Conservation (phyloP, 192 early-diverging fungal species). For the Chytriomyces hyalinus region DNA sequence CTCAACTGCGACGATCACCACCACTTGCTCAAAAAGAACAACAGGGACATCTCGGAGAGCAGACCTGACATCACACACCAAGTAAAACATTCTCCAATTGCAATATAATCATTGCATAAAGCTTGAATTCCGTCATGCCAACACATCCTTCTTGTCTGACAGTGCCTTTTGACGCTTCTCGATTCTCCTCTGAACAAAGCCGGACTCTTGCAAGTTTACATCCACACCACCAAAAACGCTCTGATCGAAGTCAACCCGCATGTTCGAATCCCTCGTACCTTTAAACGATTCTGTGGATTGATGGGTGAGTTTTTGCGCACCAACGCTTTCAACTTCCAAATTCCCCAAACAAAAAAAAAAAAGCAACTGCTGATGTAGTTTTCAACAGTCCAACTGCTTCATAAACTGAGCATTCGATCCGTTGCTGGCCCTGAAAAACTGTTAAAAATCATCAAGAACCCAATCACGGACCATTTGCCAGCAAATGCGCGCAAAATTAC, state of each 20-base stretch:
- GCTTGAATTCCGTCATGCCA: neutral
- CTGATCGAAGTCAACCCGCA: constrained; percentile 98
- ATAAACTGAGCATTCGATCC: constrained; percentile 93
- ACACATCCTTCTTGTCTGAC: neutral
- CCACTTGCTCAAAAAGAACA: constrained; percentile 83
- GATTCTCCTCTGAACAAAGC: constrained; percentile 99
- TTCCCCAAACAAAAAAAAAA: neutral
- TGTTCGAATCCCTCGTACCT: constrained; percentile 98
- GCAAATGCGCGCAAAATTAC: constrained; percentile 82
- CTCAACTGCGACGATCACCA: constrained; percentile 97
- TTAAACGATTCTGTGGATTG: constrained; percentile 96
- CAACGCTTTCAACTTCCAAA: neutral
- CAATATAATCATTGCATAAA: neutral
- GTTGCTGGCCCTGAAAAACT: constrained; percentile 91
- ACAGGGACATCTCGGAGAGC: constrained; percentile 74
- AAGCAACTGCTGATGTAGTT: neutral
- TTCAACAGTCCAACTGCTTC: constrained; percentile 87
- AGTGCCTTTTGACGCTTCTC: constrained; percentile 92
- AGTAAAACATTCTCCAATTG: constrained; percentile 44
- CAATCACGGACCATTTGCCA: constrained; percentile 94
- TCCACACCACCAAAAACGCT: constrained; percentile 92
- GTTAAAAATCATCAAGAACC: constrained; percentile 97
- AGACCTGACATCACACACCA: constrained; percentile 95
- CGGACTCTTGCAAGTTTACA: constrained; percentile 96
- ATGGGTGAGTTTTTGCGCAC: constrained; percentile 71